Conservation (phyloP, 352 stramenopile genomes). For the Halophytophthora polymorphica region DNA sequence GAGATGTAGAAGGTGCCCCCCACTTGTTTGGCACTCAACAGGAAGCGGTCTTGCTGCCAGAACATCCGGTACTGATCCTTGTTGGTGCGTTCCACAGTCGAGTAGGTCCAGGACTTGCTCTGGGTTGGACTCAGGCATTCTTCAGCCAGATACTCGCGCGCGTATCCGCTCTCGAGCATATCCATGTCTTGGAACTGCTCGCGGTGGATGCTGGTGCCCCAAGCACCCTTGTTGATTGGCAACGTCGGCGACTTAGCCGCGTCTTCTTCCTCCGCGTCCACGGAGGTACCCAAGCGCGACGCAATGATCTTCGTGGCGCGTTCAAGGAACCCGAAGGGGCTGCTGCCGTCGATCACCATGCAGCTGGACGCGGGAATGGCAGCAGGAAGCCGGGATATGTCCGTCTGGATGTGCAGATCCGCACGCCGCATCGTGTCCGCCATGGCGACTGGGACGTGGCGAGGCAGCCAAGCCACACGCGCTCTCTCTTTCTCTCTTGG, state of each 20-base stretch:
- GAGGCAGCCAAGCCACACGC: not conserved
- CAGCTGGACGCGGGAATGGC: slow-evolving; percentile 12
- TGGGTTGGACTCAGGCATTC: slow-evolving; percentile 77
- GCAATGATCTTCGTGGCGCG: slow-evolving; percentile 63
- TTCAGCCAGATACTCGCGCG: slow-evolving; percentile 79
- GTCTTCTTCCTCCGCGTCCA: slow-evolving; percentile 19
- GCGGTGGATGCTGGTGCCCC: slow-evolving; percentile 60
- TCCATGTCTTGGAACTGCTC: slow-evolving; percentile 85
- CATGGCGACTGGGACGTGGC: slow-evolving; percentile 24
- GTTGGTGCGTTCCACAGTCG: slow-evolving; percentile 72
- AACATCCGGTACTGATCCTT: slow-evolving; percentile 89
- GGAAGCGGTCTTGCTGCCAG: slow-evolving; percentile 84
- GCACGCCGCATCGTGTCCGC: slow-evolving; percentile 46
- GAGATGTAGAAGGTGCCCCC: slow-evolving; percentile 87
- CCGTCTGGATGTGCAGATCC: slow-evolving; percentile 56
- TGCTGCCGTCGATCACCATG: slow-evolving; percentile 24
- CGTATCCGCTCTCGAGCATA: slow-evolving; percentile 78
- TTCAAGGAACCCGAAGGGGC: slow-evolving; percentile 42
- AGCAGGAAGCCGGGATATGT: slow-evolving; percentile 20
- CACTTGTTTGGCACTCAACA: slow-evolving; percentile 82
- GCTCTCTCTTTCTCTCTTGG: not conserved
- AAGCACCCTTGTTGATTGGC: slow-evolving; percentile 26
- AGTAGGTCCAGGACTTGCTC: slow-evolving; percentile 80
- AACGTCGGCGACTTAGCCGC: slow-evolving; percentile 13
- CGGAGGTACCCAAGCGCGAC: slow-evolving; percentile 12